phyloP scores from a whole-genome alignment of 2,329 filamentous ascomycete genomes.

The Teratosphaeria viscida region DNA sequence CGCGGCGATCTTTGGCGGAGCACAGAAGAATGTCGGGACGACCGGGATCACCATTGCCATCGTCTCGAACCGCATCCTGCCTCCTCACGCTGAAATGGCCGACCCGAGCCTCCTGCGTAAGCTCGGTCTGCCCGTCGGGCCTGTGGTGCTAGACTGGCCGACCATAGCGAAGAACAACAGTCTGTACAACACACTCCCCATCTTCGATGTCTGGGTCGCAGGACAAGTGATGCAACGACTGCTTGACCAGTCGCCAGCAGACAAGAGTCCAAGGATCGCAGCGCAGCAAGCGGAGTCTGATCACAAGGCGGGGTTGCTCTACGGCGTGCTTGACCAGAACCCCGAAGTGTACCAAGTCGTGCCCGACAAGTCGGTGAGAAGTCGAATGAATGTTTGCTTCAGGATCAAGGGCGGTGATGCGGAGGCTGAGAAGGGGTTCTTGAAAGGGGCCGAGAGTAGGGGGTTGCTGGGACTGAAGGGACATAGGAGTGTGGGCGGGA shows the following conservation, averaged over 20 bases:
- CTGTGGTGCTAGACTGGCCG: slow-evolving; percentile 72
- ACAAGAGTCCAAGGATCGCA: slow-evolving; percentile 53
- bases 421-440: slow-evolving; percentile 64
- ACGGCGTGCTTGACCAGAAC: slow-evolving; percentile 63
- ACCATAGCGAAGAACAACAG: slow-evolving; percentile 87
- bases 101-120: slow-evolving; percentile 58
- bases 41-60: slow-evolving; percentile 81
- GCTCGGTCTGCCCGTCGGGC: slow-evolving; percentile 66
- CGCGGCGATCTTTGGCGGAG: slow-evolving; percentile 76
- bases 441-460: slow-evolving; percentile 57
- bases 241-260: slow-evolving; percentile 43
- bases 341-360: slow-evolving; percentile 68
- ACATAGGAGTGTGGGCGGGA: slow-evolving; percentile 76
- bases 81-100: slow-evolving; percentile 55
- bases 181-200: slow-evolving; percentile 89
- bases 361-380: slow-evolving; percentile 63
- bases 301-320: slow-evolving; percentile 67
- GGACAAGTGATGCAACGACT: slow-evolving; percentile 79
- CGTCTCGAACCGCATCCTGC: slow-evolving; percentile 69
- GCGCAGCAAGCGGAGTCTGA: slow-evolving; percentile 66
- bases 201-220: slow-evolving; percentile 86
- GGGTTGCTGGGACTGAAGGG: slow-evolving; percentile 77
- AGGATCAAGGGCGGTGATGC: slow-evolving; percentile 56
- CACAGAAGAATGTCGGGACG: slow-evolving; percentile 86
- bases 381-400: slow-evolving; percentile 95